Conservation (phyloP, 768 basidiomycete genomes). For the Agaricus subrufescens region DNA sequence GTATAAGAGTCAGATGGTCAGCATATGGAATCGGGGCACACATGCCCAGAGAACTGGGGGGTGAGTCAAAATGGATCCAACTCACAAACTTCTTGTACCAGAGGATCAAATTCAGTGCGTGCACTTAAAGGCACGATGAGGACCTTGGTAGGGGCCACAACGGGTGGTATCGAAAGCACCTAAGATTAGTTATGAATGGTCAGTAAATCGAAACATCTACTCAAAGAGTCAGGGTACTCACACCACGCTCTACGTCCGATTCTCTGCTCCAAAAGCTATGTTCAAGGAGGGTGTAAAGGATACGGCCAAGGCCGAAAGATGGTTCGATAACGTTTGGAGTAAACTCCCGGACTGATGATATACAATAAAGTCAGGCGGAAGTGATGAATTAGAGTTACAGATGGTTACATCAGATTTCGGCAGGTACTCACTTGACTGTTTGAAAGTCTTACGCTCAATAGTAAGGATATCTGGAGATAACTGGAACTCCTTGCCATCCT, state of each 20-base stretch:
- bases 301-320: conserved; percentile 95
- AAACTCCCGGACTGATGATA: conserved; percentile 77
- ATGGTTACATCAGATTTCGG: background rate
- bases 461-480: conserved; percentile 71
- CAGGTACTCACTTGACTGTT: conserved; percentile 66
- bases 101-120: conserved; percentile 76
- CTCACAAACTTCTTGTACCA: conserved; percentile 89
- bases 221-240: conserved; percentile 32
- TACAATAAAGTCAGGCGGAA: conserved; percentile 16
- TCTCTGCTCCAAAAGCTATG: conserved; percentile 96
- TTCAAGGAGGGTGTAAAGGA: conserved; percentile 90
- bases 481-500: conserved; percentile 63
- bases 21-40: conserved; percentile 12
- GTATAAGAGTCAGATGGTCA: conserved; percentile 10
- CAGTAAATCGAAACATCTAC: conserved; percentile 3
- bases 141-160: conserved; percentile 94
- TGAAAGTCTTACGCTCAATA: conserved; percentile 81
- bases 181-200: conserved; percentile 22
- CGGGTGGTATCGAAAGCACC: conserved; percentile 87
- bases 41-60: conserved; percentile 4
- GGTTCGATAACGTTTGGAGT: conserved; percentile 99
- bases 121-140: conserved; percentile 93
- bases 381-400: background rate
- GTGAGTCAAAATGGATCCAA: conserved; percentile 18
- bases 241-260: conserved; percentile 85